A percentile compares a stretch with the other conserved stretches of the same genome.
Conservation (phyloP, 441 rosid species). For the Capsella rubella region DNA sequence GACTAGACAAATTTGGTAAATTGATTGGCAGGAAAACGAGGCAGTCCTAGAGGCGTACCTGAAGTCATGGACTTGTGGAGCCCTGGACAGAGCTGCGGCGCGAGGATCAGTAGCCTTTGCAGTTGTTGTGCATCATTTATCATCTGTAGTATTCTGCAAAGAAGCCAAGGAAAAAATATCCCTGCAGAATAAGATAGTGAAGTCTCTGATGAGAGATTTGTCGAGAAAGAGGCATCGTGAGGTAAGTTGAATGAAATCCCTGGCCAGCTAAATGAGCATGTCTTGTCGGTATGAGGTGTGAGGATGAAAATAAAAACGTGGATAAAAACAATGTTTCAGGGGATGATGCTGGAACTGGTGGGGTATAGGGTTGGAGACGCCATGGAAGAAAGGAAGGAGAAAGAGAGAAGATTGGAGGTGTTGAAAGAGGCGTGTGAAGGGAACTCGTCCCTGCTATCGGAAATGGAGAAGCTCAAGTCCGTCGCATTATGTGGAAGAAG, state of each 20-base stretch:
- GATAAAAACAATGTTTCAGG: conserved; percentile 46
- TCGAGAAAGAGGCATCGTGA: conserved; percentile 60
- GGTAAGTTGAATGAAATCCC: conserved; percentile 51
- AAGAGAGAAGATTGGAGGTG: conserved; percentile 52
- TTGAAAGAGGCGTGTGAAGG: conserved; percentile 73
- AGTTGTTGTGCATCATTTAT: conserved; percentile 72
- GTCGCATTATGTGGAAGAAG: conserved; percentile 11
- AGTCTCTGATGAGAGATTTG: conserved; percentile 76
- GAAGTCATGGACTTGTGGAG: conserved; percentile 83
- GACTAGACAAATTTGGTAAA: background rate
- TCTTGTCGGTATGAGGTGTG: background rate
- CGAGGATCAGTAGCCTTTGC: conserved; percentile 72
- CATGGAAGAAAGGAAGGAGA: conserved; percentile 36
- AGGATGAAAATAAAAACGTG: conserved; percentile 11
- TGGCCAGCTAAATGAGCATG: background rate
- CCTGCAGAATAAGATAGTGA: conserved; percentile 66
- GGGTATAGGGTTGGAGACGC: conserved; percentile 39
- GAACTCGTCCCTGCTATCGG: conserved; percentile 57
- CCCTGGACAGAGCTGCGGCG: conserved; percentile 76
- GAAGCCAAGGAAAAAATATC: conserved; percentile 40
- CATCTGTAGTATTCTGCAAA: conserved; percentile 62
- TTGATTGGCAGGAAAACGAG: conserved; percentile 67
- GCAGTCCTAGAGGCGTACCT: conserved; percentile 74
- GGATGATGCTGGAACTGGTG: conserved; percentile 50
- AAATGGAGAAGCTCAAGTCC: conserved; percentile 66